phyloP scores from a whole-genome alignment of 164 flowering plant species.

The Tinospora cordifolia region DNA sequence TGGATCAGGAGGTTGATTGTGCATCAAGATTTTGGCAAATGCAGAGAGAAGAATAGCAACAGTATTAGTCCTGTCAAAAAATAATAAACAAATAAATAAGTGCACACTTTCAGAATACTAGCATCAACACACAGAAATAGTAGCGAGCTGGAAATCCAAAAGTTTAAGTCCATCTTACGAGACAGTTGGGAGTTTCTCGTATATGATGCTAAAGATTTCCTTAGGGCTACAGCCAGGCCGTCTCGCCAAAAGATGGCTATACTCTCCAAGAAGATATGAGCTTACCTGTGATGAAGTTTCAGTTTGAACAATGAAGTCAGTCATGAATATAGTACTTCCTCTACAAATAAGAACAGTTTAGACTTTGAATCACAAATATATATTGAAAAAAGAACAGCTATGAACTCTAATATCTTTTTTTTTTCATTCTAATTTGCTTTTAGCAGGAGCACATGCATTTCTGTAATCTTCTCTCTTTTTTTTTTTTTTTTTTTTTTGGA shows the following conservation, averaged over 20 bases:
- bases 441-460: neutral
- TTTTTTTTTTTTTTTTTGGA: too few relatives aligned
- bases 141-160: neutral
- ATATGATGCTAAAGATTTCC: constrained; percentile 74
- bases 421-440: too few relatives aligned
- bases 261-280: constrained; percentile 95
- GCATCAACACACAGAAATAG: neutral
- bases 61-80: constrained; percentile 58
- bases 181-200: constrained; percentile 95
- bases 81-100: too few relatives aligned
- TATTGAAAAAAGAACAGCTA: neutral
- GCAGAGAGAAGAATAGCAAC: constrained; percentile 90
- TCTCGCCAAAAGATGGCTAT: constrained; percentile 82
- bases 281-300: constrained; percentile 53
- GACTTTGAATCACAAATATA: neutral
- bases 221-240: constrained; percentile 96
- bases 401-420: neutral
- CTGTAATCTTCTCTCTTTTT: too few relatives aligned
- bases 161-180: constrained; percentile 52
- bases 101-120: neutral
- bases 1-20: constrained; percentile 80
- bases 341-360: neutral
- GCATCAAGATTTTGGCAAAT: constrained; percentile 97
- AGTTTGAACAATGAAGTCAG: neutral
- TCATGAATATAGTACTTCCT: neutral